Conservation (phyloP, 306 rosid species). For the Rubus parviflorus region DNA sequence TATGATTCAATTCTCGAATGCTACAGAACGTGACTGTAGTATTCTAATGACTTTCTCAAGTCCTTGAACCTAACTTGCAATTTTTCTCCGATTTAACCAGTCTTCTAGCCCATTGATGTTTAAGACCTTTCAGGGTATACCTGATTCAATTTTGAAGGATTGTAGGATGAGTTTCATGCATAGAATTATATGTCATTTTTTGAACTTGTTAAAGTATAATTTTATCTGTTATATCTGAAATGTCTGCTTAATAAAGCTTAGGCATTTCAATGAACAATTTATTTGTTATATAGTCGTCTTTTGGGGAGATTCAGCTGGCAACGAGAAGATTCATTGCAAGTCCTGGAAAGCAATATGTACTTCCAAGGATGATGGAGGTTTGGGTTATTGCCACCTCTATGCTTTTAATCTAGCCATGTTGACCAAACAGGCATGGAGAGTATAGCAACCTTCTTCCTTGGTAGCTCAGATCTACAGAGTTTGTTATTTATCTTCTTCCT, state of each 20-base stretch:
- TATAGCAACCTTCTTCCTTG: too few relatives aligned
- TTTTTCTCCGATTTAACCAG: not conserved
- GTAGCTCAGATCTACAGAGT: too few relatives aligned
- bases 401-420: too few relatives aligned
- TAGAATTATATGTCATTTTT: not conserved
- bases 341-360: too few relatives aligned
- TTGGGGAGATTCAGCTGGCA: too few relatives aligned
- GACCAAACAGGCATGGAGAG: too few relatives aligned
- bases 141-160: constrained; percentile 14
- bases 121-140: not conserved
- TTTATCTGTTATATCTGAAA: not conserved
- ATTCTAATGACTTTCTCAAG: not conserved
- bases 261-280: too few relatives aligned
- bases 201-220: not conserved
- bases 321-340: too few relatives aligned
- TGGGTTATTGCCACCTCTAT: too few relatives aligned
- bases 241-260: not conserved
- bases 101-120: not conserved
- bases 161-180: not conserved
- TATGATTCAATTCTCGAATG: constrained; percentile 58
- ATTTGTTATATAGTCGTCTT: too few relatives aligned
- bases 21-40: constrained; percentile 29
- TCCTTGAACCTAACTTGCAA: not conserved
- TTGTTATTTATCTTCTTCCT: too few relatives aligned
- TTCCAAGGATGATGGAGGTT: too few relatives aligned